Percentiles rank a stretch among this genome's conserved stretches.
These are phyloP conservation scores for Colletotrichum tabaci DNA, from an alignment of 2,329 filamentous ascomycete genomes.

Conservation along the genomic window DNA sequence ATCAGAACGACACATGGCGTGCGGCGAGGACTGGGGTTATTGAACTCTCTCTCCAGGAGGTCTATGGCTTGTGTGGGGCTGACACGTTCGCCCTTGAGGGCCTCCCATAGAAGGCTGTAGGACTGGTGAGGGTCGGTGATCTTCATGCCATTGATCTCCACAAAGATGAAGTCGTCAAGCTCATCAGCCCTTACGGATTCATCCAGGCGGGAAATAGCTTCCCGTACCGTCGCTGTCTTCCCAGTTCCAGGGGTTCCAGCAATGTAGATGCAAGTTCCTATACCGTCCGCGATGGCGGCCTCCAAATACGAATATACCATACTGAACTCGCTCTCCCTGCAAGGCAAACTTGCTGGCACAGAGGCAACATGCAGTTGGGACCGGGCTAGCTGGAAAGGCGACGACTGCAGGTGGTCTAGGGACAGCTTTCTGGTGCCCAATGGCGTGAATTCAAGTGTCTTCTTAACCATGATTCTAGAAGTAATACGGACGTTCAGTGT, in stretches of 20 bases:
- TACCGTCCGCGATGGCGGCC: constrained; percentile 92
- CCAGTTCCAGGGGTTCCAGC: constrained; percentile 98
- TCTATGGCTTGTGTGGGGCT: constrained; percentile 93
- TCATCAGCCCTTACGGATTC: constrained; percentile 91
- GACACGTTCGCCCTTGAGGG: constrained; percentile 91
- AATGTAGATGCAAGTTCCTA: constrained; percentile 97
- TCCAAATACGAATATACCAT: constrained; percentile 95
- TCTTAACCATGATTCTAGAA: constrained; percentile 79
- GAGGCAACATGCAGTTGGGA: constrained; percentile 93
- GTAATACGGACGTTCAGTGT: not conserved
- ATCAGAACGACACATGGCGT: constrained; percentile 97
- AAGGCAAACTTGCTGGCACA: constrained; percentile 90
- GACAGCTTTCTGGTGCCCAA: constrained; percentile 90
- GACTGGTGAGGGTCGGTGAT: constrained; percentile 98
- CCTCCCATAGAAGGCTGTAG: constrained; percentile 96
- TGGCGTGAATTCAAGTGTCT: constrained; percentile 94
- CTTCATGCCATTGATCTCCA: constrained; percentile 99
- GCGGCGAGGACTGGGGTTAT: constrained; percentile 87
- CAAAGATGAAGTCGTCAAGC: constrained; percentile 98
- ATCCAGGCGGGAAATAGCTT: constrained; percentile 92
- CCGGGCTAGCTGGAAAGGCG: constrained; percentile 92
- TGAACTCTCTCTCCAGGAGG: constrained; percentile 93
- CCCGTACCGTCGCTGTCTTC: constrained; percentile 96
- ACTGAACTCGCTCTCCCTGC: constrained; percentile 91
- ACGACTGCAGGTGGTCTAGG: constrained; percentile 80